Evolutionary conservation across 2,329 filamentous ascomycete genomes (phyloP).

Genomic region (Colletotrichum phormii): DNA sequence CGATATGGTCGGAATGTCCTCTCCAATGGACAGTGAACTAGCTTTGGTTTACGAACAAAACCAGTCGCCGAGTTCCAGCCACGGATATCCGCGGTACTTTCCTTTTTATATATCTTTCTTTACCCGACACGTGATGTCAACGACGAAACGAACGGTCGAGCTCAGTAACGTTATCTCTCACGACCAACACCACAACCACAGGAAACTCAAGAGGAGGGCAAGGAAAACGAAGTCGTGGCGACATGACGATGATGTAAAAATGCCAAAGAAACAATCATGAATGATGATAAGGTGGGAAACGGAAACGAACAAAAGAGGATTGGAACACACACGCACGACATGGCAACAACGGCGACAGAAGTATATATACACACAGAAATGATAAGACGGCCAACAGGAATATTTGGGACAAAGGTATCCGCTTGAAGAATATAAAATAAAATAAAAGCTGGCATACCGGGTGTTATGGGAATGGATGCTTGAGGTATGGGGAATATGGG

Average conservation of each 20-base stretch:
- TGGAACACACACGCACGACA: not conserved
- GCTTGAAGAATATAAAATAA: not conserved
- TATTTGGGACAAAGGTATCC: not conserved
- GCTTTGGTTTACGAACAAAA: not conserved
- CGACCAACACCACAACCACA: not conserved
- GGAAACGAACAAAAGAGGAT: not conserved
- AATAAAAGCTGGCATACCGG: not conserved
- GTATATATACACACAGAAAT: not conserved
- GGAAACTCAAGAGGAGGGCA: not conserved
- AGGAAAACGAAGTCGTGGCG: not conserved
- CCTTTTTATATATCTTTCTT: not conserved
- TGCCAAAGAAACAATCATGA: not conserved
- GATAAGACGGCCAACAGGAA: not conserved
- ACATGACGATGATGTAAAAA: not conserved
- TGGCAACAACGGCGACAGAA: not conserved
- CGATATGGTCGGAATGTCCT: not conserved
- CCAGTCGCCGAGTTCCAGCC: too few species aligned
- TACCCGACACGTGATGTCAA: not conserved
- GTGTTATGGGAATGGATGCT: not conserved
- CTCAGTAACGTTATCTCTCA: not conserved
- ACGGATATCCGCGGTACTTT: not conserved
- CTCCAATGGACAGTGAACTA: not conserved
- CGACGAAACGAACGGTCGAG: not conserved
- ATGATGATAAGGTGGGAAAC: not conserved
- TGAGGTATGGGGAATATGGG: not conserved